Evolutionary conservation across 2,329 filamentous ascomycete genomes (phyloP).

Genomic region (Phialemoniopsis sp.): DNA sequence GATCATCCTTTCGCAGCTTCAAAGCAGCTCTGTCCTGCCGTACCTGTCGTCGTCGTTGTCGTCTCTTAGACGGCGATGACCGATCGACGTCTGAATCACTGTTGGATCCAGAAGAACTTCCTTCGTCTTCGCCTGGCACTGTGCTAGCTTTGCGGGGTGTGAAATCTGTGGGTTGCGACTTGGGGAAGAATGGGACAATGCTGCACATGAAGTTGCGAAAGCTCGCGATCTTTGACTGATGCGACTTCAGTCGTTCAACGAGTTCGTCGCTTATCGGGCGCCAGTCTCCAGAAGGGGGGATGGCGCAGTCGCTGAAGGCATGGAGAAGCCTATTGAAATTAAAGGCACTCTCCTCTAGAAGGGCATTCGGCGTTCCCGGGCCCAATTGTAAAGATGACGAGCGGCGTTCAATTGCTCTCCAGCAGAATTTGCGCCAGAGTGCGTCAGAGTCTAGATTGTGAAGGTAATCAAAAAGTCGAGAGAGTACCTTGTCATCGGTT

Average conservation of each 20-base stretch:
- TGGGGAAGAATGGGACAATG: conserved; percentile 11
- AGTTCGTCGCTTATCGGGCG: conserved; percentile 3
- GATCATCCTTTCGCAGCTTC: conserved; percentile 51
- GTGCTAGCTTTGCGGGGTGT: neutral
- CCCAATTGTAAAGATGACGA: no score
- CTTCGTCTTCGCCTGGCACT: neutral
- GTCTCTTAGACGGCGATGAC: conserved; percentile 34
- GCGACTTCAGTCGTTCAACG: conserved; percentile 2
- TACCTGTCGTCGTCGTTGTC: conserved; percentile 34
- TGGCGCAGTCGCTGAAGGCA: conserved; percentile 10
- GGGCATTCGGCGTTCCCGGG: neutral
- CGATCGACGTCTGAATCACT: conserved; percentile 13
- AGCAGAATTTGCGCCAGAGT: conserved; percentile 9
- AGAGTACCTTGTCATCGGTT: conserved; percentile 1
- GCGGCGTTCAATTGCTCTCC: no score
- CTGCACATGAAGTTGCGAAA: conserved; percentile 14
- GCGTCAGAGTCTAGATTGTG: neutral
- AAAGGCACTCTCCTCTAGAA: conserved; percentile 2
- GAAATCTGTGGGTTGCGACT: neutral
- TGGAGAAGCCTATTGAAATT: conserved; percentile 15
- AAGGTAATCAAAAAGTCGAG: conserved; percentile 3
- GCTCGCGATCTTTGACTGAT: conserved; percentile 6
- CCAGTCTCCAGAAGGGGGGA: neutral
- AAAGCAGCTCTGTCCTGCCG: conserved; percentile 45
- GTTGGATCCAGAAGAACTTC: neutral